Evolutionary conservation across 2,329 filamentous ascomycete species (phyloP).

Genomic region (Monilinia laxa): DNA sequence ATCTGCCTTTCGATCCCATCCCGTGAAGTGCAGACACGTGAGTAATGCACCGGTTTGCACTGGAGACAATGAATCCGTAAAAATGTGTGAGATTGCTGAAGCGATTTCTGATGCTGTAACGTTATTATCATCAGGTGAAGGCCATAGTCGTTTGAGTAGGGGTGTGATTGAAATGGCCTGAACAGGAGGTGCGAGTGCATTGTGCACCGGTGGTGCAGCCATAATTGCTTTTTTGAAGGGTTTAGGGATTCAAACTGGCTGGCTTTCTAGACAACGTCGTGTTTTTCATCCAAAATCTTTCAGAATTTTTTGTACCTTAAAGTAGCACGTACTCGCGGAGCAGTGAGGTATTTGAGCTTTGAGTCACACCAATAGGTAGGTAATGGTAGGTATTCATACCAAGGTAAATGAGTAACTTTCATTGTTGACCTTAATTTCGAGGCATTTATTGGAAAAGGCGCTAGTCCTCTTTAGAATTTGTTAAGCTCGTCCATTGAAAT

Average conservation of each 20-base stretch:
- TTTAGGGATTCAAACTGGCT: neutral
- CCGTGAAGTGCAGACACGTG: conserved; percentile 89
- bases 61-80: conserved; percentile 84
- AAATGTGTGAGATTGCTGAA: conserved; percentile 85
- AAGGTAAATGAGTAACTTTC: neutral
- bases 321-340: conserved; percentile 3
- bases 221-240: conserved; percentile 26
- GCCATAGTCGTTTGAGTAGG: conserved; percentile 72
- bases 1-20: conserved; percentile 77
- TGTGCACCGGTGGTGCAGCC: conserved; percentile 30
- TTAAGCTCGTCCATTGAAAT: conserved; percentile 23
- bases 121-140: conserved; percentile 44
- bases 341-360: neutral
- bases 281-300: neutral
- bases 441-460: conserved; percentile 3
- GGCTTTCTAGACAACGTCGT: neutral
- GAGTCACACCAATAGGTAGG: conserved; percentile 13
- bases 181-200: conserved; percentile 26
- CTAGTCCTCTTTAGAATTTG: conserved; percentile 34
- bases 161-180: conserved; percentile 57
- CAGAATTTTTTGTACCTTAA: neutral
- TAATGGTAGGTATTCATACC: too few species aligned
- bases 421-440: neutral
- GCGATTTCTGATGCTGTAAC: conserved; percentile 82
- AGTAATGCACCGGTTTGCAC: conserved; percentile 85